Base-by-base conservation (phyloP, 768 basidiomycete species). In the Kwoniella dendrophila region DNA sequence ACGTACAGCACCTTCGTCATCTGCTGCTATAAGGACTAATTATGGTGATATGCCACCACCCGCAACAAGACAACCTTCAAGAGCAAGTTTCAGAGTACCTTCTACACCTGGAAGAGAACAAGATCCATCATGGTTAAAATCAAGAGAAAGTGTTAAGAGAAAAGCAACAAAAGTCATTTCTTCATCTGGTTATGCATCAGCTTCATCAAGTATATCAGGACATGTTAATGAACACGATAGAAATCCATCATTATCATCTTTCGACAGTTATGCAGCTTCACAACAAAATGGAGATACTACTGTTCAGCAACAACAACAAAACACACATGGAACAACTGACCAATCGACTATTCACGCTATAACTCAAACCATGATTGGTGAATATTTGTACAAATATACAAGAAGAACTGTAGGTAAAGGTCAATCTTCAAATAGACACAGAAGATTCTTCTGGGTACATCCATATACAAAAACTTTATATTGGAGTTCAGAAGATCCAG, bases 281-380 rank as follows among this genome's bases (percentile, higher is more conserved):
- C n/a, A n/a, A n/a, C n/a, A n/a, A n/a, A n/a, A n/a, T n/a, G n/a
- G n/a, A n/a, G n/a, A n/a, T n/a, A n/a, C n/a, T 4, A 47, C 52
- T 2, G 38, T 33, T 27, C 45, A 53, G 12, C 38, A 45, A 14
- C 29, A 27, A 3, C 29, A 38, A 33, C 36, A 51, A 22, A 52
- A 33, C 24, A 12, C 27, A 20, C 56, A 77, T 33, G 83, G 82
- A 45, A 81, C 87, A 20, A 96, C 95, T 27, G 95, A 99, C 74
- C 94, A 93, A 3, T 81, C 83, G 1, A 81, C 96, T 72, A 96
- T 98, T 68, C 95, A 97, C 76, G 89, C 94, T 1, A 97, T 98
- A 70, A 99, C 96, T 16, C 95, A 98, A 83, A 96, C 94, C 24
- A 99, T 99, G 96, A 98, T 98, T 68, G 95, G 96, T 51, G 95